A percentile compares a stretch with the other conserved stretches of the same genome.
Conservation (phyloP, 768 basidiomycete genomes). For the Lactifluus subvellereus region DNA sequence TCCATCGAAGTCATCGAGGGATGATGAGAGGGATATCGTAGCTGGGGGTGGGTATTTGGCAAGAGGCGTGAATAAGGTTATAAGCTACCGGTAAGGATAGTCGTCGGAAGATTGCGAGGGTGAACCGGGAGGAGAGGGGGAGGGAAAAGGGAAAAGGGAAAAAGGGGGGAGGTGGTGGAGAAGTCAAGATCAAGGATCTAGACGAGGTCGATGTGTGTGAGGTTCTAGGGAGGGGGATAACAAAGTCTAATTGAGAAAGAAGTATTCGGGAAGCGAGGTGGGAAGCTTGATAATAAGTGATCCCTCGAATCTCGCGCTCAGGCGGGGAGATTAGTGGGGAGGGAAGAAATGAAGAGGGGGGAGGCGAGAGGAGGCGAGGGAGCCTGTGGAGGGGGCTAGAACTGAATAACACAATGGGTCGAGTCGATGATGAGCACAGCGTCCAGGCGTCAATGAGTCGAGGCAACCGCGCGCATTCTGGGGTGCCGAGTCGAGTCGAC, state of each 20-base stretch:
- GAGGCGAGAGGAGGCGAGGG: background rate
- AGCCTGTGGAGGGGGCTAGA: background rate
- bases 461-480: conserved; percentile 14
- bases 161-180: conserved; percentile 13
- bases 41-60: background rate
- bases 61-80: conserved; percentile 4
- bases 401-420: background rate
- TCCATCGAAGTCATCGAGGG: background rate
- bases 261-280: conserved; percentile 2
- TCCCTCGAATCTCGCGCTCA: conserved; percentile 1
- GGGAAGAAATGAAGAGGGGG: background rate
- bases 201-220: conserved; percentile 16
- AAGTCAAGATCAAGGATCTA: conserved; percentile 3
- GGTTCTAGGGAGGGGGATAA: conserved; percentile 7
- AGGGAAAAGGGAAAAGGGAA: background rate
- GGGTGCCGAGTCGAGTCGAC: background rate
- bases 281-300: conserved; percentile 6
- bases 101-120: conserved; percentile 11
- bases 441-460: conserved; percentile 15
- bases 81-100: background rate
- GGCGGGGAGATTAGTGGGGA: conserved; percentile 3
- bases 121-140: background rate
- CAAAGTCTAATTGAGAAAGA: conserved; percentile 17
- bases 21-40: background rate
- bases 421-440: conserved; percentile 5